Percentiles rank a stretch among this genome's conserved stretches.
phyloP scores from a whole-genome alignment of 495 filamentous ascomycete species.

The Aspergillus olivimuriae region DNA sequence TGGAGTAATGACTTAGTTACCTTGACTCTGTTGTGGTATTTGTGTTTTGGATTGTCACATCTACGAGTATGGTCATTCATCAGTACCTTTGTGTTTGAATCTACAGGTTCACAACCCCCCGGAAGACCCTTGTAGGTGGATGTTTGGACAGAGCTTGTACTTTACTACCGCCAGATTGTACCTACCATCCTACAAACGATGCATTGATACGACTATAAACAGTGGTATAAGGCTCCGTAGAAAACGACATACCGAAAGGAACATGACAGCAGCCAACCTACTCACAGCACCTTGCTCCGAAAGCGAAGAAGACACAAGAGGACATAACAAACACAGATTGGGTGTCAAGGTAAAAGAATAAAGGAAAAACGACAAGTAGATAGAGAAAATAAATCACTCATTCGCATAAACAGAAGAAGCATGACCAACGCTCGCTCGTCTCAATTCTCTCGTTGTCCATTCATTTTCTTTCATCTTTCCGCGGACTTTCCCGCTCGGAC shows the following conservation, averaged over 20 bases:
- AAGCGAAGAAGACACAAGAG: background rate
- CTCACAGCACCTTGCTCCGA: background rate
- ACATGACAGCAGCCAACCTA: background rate
- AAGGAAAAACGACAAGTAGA: background rate
- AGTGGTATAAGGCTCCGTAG: background rate
- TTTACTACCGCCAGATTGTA: too few species aligned
- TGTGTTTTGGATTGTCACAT: constrained; percentile 5
- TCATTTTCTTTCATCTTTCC: background rate
- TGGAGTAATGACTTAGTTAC: constrained; percentile 6
- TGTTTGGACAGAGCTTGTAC: too few species aligned
- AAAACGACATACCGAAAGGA: background rate
- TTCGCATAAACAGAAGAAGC: too few species aligned
- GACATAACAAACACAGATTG: background rate
- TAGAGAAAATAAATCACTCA: background rate
- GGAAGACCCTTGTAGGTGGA: too few species aligned
- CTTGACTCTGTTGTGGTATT: constrained; percentile 2
- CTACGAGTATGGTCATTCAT: too few species aligned
- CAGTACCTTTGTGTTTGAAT: background rate
- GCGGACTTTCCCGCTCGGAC: too few species aligned
- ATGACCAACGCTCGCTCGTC: background rate
- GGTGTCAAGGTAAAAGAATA: background rate
- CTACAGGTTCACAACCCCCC: too few species aligned
- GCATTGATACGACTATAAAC: background rate
- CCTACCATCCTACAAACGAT: too few species aligned
- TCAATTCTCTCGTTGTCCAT: constrained; percentile 1